These are phyloP conservation scores for Fomitopsis serialis DNA, from an alignment of 768 basidiomycete species.

Conservation along the genomic window DNA sequence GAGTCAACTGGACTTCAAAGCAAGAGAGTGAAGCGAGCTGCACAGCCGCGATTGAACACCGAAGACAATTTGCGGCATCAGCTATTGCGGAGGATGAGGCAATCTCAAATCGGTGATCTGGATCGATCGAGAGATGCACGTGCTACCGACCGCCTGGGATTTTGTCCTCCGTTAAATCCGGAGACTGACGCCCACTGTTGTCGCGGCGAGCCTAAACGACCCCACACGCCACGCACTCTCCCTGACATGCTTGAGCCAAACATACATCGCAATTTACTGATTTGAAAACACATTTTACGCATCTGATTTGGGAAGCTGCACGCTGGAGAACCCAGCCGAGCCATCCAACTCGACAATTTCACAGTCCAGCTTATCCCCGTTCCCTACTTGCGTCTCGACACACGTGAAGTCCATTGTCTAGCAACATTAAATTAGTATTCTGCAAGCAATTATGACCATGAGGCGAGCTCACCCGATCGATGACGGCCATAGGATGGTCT, in stretches of 20 bases:
- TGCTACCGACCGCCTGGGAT: too few relatives aligned
- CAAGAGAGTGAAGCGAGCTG: too few relatives aligned
- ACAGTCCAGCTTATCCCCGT: conserved; percentile 74
- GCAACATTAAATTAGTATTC: conserved; percentile 1
- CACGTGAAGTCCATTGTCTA: conserved; percentile 81
- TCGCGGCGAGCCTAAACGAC: too few relatives aligned
- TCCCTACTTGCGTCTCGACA: conserved; percentile 90
- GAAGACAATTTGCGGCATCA: too few relatives aligned
- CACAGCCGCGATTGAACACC: too few relatives aligned
- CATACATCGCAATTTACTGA: not conserved
- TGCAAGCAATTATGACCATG: conserved; percentile 12
- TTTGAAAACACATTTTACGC: not conserved
- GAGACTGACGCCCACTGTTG: too few relatives aligned
- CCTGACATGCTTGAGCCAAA: not conserved
- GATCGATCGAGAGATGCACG: too few relatives aligned
- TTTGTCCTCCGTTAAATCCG: too few relatives aligned
- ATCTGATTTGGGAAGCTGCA: conserved; percentile 7
- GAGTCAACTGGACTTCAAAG: too few relatives aligned
- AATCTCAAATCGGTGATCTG: too few relatives aligned
- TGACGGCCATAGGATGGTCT: conserved; percentile 92
- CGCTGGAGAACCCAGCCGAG: conserved; percentile 11
- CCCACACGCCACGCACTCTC: too few relatives aligned
- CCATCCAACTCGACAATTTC: conserved; percentile 61
- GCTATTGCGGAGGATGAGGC: too few relatives aligned
- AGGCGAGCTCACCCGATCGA: conserved; percentile 48